A percentile compares a stretch with the other conserved stretches of the same genome.
Evolutionary conservation across 208 protist species (phyloP).

Genomic region (Crithidia expoeki): DNA sequence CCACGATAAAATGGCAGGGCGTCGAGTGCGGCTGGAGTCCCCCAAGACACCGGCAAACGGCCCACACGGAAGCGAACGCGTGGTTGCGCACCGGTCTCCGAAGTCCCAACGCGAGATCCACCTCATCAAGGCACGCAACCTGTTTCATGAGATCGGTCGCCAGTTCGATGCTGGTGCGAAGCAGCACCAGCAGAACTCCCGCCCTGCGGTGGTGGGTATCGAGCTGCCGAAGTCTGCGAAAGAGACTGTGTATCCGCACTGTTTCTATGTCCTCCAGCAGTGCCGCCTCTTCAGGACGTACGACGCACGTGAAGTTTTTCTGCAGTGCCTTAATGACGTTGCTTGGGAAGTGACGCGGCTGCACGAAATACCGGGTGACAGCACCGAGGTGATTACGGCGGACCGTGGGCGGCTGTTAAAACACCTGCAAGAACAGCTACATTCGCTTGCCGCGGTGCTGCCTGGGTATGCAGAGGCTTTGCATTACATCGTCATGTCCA

Average conservation of each 20-base stretch:
- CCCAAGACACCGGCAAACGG: not conserved
- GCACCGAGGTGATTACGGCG: not conserved
- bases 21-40: conserved; percentile 15
- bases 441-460: not conserved
- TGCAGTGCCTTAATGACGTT: conserved; percentile 12
- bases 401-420: conserved; percentile 1
- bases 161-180: not conserved
- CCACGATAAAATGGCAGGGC: not conserved
- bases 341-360: conserved; percentile 9
- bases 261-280: conserved; percentile 20
- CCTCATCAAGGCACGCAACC: conserved; percentile 10
- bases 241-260: conserved; percentile 9
- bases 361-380: not conserved
- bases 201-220: conserved; percentile 3
- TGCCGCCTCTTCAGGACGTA: conserved; percentile 30
- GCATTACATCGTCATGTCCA: not conserved
- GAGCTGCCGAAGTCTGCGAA: not conserved
- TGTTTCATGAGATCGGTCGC: not conserved
- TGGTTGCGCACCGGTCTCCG: not conserved
- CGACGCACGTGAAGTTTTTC: conserved; percentile 22
- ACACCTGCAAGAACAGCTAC: conserved; percentile 3
- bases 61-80: not conserved
- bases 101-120: conserved; percentile 3
- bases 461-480: conserved; percentile 5
- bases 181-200: not conserved